Conservation (phyloP, 345 rosid species). For the Linum usitatissimum region DNA sequence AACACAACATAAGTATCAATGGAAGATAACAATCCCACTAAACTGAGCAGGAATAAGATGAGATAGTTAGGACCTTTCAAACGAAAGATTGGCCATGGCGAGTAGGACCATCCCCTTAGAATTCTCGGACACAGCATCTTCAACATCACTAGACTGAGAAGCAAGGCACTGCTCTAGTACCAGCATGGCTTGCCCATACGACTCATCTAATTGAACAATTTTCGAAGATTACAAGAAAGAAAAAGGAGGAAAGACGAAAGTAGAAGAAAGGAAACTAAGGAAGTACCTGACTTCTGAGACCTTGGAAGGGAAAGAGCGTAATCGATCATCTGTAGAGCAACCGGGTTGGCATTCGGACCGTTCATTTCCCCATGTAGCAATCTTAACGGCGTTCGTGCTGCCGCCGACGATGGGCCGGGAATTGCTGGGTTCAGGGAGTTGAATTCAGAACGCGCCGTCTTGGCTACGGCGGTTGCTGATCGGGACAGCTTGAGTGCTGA, state of each 20-base stretch:
- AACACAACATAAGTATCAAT: constrained; percentile 3
- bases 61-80: constrained; percentile 42
- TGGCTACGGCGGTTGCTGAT: constrained; percentile 13
- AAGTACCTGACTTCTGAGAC: constrained; percentile 60
- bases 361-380: constrained; percentile 38
- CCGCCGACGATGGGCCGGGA: constrained; percentile 36
- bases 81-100: constrained; percentile 69
- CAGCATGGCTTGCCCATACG: constrained; percentile 68
- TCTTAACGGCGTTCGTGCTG: constrained; percentile 17
- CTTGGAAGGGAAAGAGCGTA: constrained; percentile 70
- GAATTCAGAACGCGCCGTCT: constrained; percentile 3
- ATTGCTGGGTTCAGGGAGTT: constrained; percentile 33
- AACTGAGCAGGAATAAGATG: neutral
- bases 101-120: constrained; percentile 57
- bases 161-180: constrained; percentile 74
- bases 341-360: constrained; percentile 43
- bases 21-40: neutral
- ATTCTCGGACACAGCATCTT: constrained; percentile 30
- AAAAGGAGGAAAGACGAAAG: neutral
- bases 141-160: constrained; percentile 39
- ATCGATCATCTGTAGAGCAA: constrained; percentile 76
- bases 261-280: neutral
- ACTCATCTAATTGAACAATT: constrained; percentile 33
- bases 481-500: constrained; percentile 26
- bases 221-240: neutral